Evolutionary conservation across 2,329 filamentous ascomycete genomes (phyloP), one percentile per base, ranked within the genome.

Genomic region (Falciphora oryzae): DNA sequence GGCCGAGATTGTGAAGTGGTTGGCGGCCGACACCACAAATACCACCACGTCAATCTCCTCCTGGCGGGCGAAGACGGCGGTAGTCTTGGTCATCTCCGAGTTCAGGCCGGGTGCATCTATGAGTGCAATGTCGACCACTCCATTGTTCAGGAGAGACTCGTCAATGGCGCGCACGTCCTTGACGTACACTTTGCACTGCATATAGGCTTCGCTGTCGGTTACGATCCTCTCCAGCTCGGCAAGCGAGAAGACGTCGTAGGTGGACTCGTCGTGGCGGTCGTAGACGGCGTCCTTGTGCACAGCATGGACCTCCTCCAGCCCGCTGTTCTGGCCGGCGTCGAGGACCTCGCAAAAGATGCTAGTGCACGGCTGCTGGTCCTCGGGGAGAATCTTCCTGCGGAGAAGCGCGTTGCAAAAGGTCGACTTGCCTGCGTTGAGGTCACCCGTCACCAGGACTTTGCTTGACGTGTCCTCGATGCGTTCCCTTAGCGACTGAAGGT

Each of bases 31-130:
- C 6, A 99, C 95, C 44, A 99, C 95, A 71, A 99, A 99, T 0
- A 99, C 93, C 1, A 99, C 95, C 0, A 99, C 95, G 71, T 99
- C 95, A 68, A 99, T 99, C 77, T 99, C 95, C 75, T 99, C 95
- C 74, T 99, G 95, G 65, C 95, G 85, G 29, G 95, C 95, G 75
- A 99, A 99, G 8, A 99, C 91, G 27, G 95, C 95, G 1, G 95
- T 99, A 0, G 95, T 99, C 79, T 98, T 96, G 59, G 97, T 88
- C 1, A 94, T 98, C 75, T 99, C 94, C 28, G 91, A 92, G 77
- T 99, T 99, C 63, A 99, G 82, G 35, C 95, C 95, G 1, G 95
- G 95, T 0, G 95, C 95, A 76, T 99, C 95, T 69, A 99, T 99
- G 63, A 99, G 83, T 0, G 95, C 93, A 74, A 99, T 99, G 73